Base-by-base conservation (phyloP, 495 filamentous ascomycete species). In the Bombardia bombarda region DNA sequence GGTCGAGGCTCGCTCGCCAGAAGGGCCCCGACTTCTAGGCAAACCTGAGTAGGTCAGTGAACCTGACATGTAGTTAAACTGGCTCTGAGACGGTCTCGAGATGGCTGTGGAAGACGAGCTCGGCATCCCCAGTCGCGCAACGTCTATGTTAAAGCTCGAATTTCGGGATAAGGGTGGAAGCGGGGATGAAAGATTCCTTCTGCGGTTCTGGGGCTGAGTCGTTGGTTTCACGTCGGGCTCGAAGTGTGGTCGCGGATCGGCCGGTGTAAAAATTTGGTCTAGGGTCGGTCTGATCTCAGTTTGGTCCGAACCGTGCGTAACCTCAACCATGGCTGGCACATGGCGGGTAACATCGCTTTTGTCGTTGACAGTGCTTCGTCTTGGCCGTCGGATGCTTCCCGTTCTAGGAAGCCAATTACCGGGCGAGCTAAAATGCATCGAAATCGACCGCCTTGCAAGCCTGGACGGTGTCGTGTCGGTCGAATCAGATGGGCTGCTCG, bases 1-100 rank as follows among this genome's bases (percentile, higher is more conserved):
- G 2, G 87, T 94, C 5, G 86, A 90, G 10, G 86, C 75, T 33
- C 80, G 84, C 49, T 95, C 87, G 18, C 54, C 55, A 3, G 62
- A 64, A 9, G 47, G 45, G 5, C 52, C 57, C 12, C 59, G 56
- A 23, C 53, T 56, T 46, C 57, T 53, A 9, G 54, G 49, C 17
- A 51, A 43, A n/a, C 40, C 46, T 8, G 55, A 41, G 31, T 53
- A 47, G 18, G 47, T 36, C 9, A 57, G 50, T 12, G 63, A 53
- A 45, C 43, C 39, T 4, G 53, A 49, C 47, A 49, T 51, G 22
- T 57, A 60, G 32, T 55, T 57, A 16, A 57, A 42, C 10, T 54
- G 49, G 18, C 17, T 50, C 40, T 45, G 55, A 43, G 23, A 42
- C 45, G 39, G 47, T 33, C 44, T 60, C 7, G 56, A 45, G 19